A percentile compares a stretch with the other conserved stretches of the same genome.
Evolutionary conservation across 2,329 filamentous ascomycete genomes (phyloP).

Genomic region (Aspergillus pseudoglaucus): DNA sequence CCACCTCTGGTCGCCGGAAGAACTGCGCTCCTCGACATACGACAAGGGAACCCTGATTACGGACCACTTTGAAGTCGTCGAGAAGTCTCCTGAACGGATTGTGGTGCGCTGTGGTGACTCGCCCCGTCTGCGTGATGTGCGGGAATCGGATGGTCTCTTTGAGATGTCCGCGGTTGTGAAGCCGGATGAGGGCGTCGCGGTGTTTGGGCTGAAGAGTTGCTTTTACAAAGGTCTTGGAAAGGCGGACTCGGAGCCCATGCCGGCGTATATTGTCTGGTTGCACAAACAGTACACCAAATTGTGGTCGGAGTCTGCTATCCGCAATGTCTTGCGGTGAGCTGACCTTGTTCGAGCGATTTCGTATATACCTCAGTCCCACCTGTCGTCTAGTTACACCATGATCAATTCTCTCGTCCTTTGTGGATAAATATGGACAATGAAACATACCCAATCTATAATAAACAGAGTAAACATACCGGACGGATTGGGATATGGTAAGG

Average conservation of each 20-base stretch:
- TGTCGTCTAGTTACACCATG: conserved; percentile 3
- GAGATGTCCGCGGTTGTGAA: conserved; percentile 58
- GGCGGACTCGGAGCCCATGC: conserved; percentile 40
- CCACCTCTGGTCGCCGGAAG: conserved; percentile 56
- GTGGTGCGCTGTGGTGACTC: conserved; percentile 61
- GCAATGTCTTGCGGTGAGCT: conserved; percentile 13
- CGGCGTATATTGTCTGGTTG: conserved; percentile 42
- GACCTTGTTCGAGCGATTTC: background rate
- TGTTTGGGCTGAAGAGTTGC: conserved; percentile 59
- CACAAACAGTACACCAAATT: conserved; percentile 53
- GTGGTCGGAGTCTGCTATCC: conserved; percentile 49
- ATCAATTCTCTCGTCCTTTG: conserved; percentile 1
- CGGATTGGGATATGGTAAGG: too few relatives aligned
- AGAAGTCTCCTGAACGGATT: conserved; percentile 55
- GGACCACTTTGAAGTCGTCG: conserved; percentile 66
- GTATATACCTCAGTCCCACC: background rate
- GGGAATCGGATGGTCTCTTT: conserved; percentile 60
- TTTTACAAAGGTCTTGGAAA: conserved; percentile 52
- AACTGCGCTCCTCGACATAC: conserved; percentile 53
- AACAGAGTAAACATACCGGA: too few relatives aligned
- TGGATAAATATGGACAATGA: background rate
- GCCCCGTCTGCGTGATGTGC: conserved; percentile 50
- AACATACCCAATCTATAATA: too few relatives aligned
- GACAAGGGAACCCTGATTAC: conserved; percentile 58
- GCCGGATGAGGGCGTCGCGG: conserved; percentile 52